Percentiles rank a stretch among this genome's conserved stretches.
These are phyloP conservation scores for Thraustotheca clavata DNA, from an alignment of 352 stramenopile genomes.

Conservation along the genomic window DNA sequence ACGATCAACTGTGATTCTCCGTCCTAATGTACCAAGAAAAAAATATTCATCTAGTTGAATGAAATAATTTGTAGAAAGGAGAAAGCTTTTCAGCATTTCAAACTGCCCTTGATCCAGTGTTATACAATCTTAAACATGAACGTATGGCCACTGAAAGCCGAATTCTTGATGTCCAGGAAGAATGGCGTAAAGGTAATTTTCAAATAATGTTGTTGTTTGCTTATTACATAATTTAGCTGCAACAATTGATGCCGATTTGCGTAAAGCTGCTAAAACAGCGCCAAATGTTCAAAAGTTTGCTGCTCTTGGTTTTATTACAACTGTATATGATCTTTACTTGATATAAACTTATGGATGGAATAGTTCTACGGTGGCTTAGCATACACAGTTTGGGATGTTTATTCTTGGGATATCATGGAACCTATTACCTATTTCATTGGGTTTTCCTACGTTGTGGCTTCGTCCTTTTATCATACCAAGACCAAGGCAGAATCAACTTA, in stretches of 20 bases:
- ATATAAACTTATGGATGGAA: background rate
- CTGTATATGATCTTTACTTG: slow-evolving; percentile 2
- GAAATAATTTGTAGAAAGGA: slow-evolving; percentile 32
- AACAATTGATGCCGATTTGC: slow-evolving; percentile 39
- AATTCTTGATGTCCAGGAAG: slow-evolving; percentile 32
- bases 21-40: slow-evolving; percentile 41
- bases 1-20: slow-evolving; percentile 55
- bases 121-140: slow-evolving; percentile 65
- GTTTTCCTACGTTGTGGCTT: slow-evolving; percentile 72
- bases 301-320: slow-evolving; percentile 44
- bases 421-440: slow-evolving; percentile 87
- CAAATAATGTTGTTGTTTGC: background rate
- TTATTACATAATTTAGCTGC: no score
- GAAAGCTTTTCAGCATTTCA: slow-evolving; percentile 60
- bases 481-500: slow-evolving; percentile 65
- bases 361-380: slow-evolving; percentile 60
- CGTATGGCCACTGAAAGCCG: slow-evolving; percentile 45
- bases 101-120: slow-evolving; percentile 62
- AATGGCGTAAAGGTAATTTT: slow-evolving; percentile 33
- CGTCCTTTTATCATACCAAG: slow-evolving; percentile 72
- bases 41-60: background rate
- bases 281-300: slow-evolving; percentile 71
- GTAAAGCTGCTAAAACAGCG: slow-evolving; percentile 34
- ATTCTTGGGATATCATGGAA: slow-evolving; percentile 87
- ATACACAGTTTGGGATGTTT: slow-evolving; percentile 81